Conservation (phyloP, 2,329 filamentous ascomycete species). For the Pleoardoris graminearum region DNA sequence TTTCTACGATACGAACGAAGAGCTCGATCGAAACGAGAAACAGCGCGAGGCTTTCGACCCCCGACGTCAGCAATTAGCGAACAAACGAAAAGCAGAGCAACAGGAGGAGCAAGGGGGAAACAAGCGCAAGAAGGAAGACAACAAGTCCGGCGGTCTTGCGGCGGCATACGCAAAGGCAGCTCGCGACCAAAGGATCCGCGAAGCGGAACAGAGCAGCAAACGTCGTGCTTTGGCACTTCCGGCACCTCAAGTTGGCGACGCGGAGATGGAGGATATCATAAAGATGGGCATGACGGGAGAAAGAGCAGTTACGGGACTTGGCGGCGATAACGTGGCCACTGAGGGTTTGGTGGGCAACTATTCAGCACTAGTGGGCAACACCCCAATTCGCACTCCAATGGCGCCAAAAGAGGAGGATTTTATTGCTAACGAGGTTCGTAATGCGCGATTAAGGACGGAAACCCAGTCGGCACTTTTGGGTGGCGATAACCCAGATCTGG, state of each 20-base stretch:
- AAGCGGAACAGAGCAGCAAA: slow-evolving; percentile 97
- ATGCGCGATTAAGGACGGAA: slow-evolving; percentile 88
- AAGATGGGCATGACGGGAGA: slow-evolving; percentile 98
- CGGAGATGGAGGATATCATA: slow-evolving; percentile 94
- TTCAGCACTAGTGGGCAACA: slow-evolving; percentile 74
- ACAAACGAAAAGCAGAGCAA: slow-evolving; percentile 89
- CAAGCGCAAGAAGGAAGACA: slow-evolving; percentile 88
- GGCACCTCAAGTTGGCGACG: slow-evolving; percentile 86
- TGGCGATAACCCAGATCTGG: slow-evolving; percentile 88
- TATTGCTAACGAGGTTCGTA: slow-evolving; percentile 94
- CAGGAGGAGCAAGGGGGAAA: slow-evolving; percentile 77
- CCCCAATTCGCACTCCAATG: slow-evolving; percentile 88
- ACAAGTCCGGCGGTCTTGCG: slow-evolving; percentile 71
- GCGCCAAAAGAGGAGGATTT: slow-evolving; percentile 92
- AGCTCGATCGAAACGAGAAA: slow-evolving; percentile 77
- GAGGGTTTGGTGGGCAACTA: slow-evolving; percentile 88
- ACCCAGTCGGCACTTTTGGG: slow-evolving; percentile 92
- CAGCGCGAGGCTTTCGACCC: slow-evolving; percentile 88
- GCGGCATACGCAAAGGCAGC: slow-evolving; percentile 91
- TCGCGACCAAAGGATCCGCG: slow-evolving; percentile 89
- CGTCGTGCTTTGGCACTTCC: slow-evolving; percentile 81
- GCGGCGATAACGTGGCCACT: slow-evolving; percentile 82
- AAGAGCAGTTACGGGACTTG: slow-evolving; percentile 75
- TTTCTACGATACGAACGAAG: slow-evolving; percentile 91
- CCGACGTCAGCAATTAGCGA: slow-evolving; percentile 84